Base-by-base conservation (phyloP, 2,329 filamentous ascomycete genomes). In the Karstenula rhodostoma region DNA sequence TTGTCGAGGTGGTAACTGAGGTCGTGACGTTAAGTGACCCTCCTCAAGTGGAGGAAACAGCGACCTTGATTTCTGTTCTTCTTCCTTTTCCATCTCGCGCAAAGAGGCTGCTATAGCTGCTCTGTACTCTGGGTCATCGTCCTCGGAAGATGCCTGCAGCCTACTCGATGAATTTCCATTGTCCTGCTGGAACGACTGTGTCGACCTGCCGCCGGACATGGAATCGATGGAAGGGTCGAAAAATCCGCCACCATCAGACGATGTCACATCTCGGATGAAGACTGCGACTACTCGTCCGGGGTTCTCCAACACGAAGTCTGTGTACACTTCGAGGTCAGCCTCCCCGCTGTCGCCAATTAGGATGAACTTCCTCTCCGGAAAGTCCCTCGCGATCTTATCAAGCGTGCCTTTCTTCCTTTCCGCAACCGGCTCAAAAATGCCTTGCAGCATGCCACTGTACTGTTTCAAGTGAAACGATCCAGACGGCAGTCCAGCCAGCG, bases 391-490 rank as follows among this genome's bases (percentile, higher is more conserved):
- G 27, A 99, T 90, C 68, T 89, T 89, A 64, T 96, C 93, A 1
- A 99, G 82, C 0, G 93, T 94, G 0, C 90, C 89, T 77, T 93
- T 94, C 81, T 99, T 99, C 59, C 94, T 85, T 78, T 99, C 96
- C 0, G 94, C 93, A 0, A 97, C 95, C 10, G 95, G 95, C 77
- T 99, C 95, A 69, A 99, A 98, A 43, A 99, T 97, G 0, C 96
- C 95, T 78, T 98, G 94, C 15, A 99, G 83, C 92, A 98, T 97
- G 50, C 96, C 95, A 62, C 88, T 92, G 78, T 99, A 99, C 67
- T 96, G 93, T 77, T 99, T 99, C 67, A 99, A 78, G 74, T 99
- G 96, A 67, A 98, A 91, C 0, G 94, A 97, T 0, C 95, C 96
- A 0, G 87, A 87, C 0, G 95, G 95, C 1, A 99, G 81, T 1